Percentiles rank a stretch among this genome's conserved stretches.
Conservation (phyloP, 2,329 filamentous ascomycete genomes). For the Colletotrichum sublineola region DNA sequence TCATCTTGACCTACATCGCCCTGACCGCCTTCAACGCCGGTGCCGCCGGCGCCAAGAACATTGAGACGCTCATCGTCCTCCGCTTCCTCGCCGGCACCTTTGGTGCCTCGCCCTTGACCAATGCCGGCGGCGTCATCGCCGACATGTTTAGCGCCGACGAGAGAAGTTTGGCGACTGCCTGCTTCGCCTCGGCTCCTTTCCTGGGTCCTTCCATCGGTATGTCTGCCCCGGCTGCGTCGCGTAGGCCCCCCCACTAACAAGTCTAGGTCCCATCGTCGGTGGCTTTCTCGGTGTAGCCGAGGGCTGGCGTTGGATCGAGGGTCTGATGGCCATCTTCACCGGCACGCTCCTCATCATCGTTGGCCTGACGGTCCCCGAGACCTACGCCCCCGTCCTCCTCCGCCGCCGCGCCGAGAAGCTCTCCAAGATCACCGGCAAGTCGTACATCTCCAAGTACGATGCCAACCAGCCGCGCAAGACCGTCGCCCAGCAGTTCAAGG, state of each 20-base stretch:
- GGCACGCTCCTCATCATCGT: conserved; percentile 43
- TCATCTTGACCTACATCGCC: conserved; percentile 67
- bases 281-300: conserved; percentile 74
- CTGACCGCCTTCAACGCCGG: conserved; percentile 73
- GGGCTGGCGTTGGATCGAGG: conserved; percentile 80
- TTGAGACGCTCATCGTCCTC: conserved; percentile 70
- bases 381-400: conserved; percentile 49
- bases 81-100: conserved; percentile 75
- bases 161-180: conserved; percentile 69
- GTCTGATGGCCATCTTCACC: conserved; percentile 73
- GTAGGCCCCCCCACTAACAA: conserved; percentile 75
- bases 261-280: conserved; percentile 75
- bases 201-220: conserved; percentile 74
- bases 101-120: conserved; percentile 72
- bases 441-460: conserved; percentile 56
- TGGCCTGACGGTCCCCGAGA: conserved; percentile 63
- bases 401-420: conserved; percentile 46
- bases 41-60: conserved; percentile 68
- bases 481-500: conserved; percentile 60
- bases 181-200: conserved; percentile 76
- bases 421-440: conserved; percentile 43
- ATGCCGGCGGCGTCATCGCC: conserved; percentile 72
- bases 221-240: conserved; percentile 58
- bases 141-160: conserved; percentile 69
- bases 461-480: conserved; percentile 56